Base-by-base conservation (phyloP, 805 yeast genomes). In the Candida vaughaniae region DNA sequence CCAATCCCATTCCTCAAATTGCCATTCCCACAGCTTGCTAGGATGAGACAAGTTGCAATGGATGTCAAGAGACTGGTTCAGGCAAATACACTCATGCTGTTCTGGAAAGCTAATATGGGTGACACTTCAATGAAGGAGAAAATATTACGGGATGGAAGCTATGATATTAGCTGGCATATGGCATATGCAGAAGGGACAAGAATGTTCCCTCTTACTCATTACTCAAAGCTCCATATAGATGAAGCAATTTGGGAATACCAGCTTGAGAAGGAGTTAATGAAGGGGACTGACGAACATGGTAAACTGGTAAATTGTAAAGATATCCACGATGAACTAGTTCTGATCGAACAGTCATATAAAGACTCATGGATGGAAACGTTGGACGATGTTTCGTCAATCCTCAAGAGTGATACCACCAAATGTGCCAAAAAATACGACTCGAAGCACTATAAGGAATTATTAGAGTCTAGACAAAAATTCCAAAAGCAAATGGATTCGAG, bases 201-300 rank as follows among this genome's bases (percentile, higher is more conserved):
- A 16, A 55, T 67, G 51, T 55, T 42, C 33, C 63, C 72, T 2
- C 36, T 51, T 16, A 9, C 29, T 9, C 48, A 62, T 40, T 55
- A 67, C 42, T 52, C 54, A 28, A 32, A 48, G 15, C 42, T 54
- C 29, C 61, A 56, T 6, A 38, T 33, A 9, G 46, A 46, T 10
- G 73, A 68, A 45, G 70, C 64, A 0, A 25, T 44, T 3, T 67
- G 69, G 70, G 73, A 68, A 43, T 38, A 16, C 16, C 8, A 19
- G 12, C 6, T 37, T 29, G 52, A 50, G 4, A 15, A 31, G 20
- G 42, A 33, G 18, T 10, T 6, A n/a, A 12, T 22, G 4, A 29
- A 33, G n/a, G 33, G 41, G 15, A 26, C 16, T 9, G 25, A 23
- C 7, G 22, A 41, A 14, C 18, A 32, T 15, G 31, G 43, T 31